Percentiles rank a stretch among this genome's conserved stretches.
Evolutionary conservation across 371 early-diverging fungal genomes (phyloP).

Genomic region (Saksenaea vasiformis): DNA sequence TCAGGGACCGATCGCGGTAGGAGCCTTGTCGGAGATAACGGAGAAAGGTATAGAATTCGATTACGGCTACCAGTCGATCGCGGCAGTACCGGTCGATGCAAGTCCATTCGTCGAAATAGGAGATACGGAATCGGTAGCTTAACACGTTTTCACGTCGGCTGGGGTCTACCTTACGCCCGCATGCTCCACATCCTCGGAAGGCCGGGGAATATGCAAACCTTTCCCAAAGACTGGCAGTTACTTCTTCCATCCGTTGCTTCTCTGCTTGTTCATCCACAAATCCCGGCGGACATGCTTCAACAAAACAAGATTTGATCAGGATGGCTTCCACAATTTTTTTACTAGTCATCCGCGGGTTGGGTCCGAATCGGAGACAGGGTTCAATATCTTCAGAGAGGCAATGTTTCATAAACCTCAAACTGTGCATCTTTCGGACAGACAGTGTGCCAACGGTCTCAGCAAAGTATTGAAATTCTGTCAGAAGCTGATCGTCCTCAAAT

Average conservation of each 20-base stretch:
- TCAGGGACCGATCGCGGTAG: slow-evolving; percentile 63
- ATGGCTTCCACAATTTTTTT: slow-evolving; percentile 85
- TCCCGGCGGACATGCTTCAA: slow-evolving; percentile 59
- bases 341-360: slow-evolving; percentile 75
- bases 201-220: slow-evolving; percentile 44
- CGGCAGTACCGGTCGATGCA: slow-evolving; percentile 79
- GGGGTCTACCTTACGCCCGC: slow-evolving; percentile 32
- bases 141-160: slow-evolving; percentile 46
- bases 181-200: slow-evolving; percentile 41
- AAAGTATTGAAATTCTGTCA: slow-evolving; percentile 23
- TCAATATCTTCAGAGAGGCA: slow-evolving; percentile 73
- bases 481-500: slow-evolving; percentile 19
- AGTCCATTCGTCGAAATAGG: slow-evolving; percentile 72
- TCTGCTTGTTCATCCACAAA: slow-evolving; percentile 30
- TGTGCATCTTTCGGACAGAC: slow-evolving; percentile 70
- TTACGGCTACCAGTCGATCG: slow-evolving; percentile 73
- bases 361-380: slow-evolving; percentile 90
- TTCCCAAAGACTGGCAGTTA: slow-evolving; percentile 51
- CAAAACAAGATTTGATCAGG: slow-evolving; percentile 71
- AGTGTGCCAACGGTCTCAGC: slow-evolving; percentile 18
- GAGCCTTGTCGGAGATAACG: slow-evolving; percentile 72
- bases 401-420: slow-evolving; percentile 72
- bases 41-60: slow-evolving; percentile 80
- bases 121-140: slow-evolving; percentile 73
- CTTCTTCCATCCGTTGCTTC: slow-evolving; percentile 27